Percentiles rank a stretch among this genome's conserved stretches.
phyloP scores from a whole-genome alignment of 1,139 yeast species.

The Taiozyma onychis region DNA sequence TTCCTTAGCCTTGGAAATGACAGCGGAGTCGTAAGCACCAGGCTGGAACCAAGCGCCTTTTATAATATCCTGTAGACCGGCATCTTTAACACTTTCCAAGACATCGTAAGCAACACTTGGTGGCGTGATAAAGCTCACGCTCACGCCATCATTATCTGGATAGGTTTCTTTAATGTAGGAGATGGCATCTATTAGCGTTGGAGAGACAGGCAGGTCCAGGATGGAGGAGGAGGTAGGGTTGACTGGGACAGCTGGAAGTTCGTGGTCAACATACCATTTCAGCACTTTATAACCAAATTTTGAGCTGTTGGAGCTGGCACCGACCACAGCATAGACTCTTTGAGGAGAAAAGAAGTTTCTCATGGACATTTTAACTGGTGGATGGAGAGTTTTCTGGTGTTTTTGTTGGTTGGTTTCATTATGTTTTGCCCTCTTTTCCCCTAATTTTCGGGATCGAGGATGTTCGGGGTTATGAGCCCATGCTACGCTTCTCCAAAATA shows the following conservation, averaged over 20 bases:
- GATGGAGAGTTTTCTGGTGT: not conserved
- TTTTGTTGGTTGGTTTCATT: not conserved
- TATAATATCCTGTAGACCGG: constrained; percentile 23
- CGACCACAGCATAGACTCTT: constrained; percentile 60
- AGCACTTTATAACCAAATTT: constrained; percentile 72
- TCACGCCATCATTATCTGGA: constrained; percentile 35
- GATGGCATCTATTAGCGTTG: constrained; percentile 27
- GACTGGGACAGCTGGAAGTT: constrained; percentile 59
- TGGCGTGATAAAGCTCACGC: constrained; percentile 69
- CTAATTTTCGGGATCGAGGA: not conserved
- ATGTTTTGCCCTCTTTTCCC: not conserved
- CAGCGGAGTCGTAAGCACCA: constrained; percentile 51
- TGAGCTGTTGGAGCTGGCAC: constrained; percentile 60
- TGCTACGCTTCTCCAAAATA: not conserved
- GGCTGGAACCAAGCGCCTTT: constrained; percentile 81
- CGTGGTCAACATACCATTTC: constrained; percentile 57
- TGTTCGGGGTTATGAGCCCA: not conserved
- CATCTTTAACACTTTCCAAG: constrained; percentile 35
- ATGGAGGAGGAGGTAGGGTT: constrained; percentile 51
- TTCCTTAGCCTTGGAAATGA: constrained; percentile 2
- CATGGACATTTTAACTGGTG: constrained; percentile 4
- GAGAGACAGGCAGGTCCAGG: constrained; percentile 38
- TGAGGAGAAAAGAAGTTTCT: constrained; percentile 41
- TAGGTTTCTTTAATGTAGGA: constrained; percentile 1
- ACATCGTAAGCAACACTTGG: constrained; percentile 51